A percentile compares a stretch with the other conserved stretches of the same genome.
Conservation (phyloP, 306 rosid genomes). For the Vachellia collinsii region DNA sequence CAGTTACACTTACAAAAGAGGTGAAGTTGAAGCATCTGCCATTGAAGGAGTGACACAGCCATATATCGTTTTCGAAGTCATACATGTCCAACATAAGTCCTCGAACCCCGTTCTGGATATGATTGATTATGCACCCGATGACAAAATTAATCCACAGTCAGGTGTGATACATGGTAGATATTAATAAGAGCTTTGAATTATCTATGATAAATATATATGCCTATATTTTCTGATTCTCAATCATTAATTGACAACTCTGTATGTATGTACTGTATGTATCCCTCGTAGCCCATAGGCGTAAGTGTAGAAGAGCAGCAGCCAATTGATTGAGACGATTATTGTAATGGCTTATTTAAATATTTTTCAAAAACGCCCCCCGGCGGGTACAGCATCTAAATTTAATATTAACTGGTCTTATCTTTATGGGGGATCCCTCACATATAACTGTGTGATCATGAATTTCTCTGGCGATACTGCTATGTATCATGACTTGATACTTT, state of each 20-base stretch:
- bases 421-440: not conserved
- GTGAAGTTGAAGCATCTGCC: slow-evolving; percentile 59
- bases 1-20: slow-evolving; percentile 62
- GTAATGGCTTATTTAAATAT: no score
- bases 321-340: not conserved
- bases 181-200: not conserved
- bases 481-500: no score
- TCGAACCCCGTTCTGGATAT: slow-evolving; percentile 67
- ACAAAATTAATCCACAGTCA: not conserved
- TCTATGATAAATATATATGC: not conserved
- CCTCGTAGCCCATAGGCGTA: not conserved
- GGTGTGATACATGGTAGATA: not conserved
- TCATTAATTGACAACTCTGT: not conserved
- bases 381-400: not conserved
- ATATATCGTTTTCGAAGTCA: slow-evolving; percentile 64
- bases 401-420: not conserved
- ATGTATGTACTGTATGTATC: no score
- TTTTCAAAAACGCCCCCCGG: not conserved
- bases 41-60: slow-evolving; percentile 69
- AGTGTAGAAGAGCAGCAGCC: not conserved
- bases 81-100: slow-evolving; percentile 85
- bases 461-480: no score
- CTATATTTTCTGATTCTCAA: not conserved
- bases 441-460: no score
- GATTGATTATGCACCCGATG: not conserved